A percentile compares a stretch with the other conserved stretches of the same genome.
Conservation (phyloP, 306 rosid species). For the Medicago ruthenica region DNA sequence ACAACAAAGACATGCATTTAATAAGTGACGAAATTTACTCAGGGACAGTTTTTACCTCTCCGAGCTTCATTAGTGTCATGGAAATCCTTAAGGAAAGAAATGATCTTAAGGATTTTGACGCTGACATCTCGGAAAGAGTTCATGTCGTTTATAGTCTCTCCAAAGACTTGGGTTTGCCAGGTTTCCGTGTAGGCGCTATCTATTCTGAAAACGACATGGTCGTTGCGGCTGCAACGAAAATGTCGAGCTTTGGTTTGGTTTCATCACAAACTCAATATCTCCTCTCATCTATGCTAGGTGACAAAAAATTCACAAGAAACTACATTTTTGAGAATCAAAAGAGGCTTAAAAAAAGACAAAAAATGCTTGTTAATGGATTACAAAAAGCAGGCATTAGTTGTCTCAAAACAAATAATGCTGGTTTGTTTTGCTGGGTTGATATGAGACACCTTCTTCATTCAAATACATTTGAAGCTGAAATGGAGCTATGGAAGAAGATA, state of each 20-base stretch:
- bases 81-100: slow-evolving; percentile 66
- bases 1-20: slow-evolving; percentile 64
- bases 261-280: slow-evolving; percentile 88
- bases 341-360: slow-evolving; percentile 64
- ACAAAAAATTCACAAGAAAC: slow-evolving; percentile 66
- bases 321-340: slow-evolving; percentile 68
- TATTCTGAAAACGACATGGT: slow-evolving; percentile 71
- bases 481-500: slow-evolving; percentile 83
- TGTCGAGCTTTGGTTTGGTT: slow-evolving; percentile 87
- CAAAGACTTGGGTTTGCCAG: slow-evolving; percentile 88
- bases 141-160: slow-evolving; percentile 85
- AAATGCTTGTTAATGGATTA: slow-evolving; percentile 60
- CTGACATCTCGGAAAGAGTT: slow-evolving; percentile 54
- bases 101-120: slow-evolving; percentile 17
- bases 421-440: slow-evolving; percentile 85
- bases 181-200: slow-evolving; percentile 82
- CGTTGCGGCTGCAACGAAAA: slow-evolving; percentile 73
- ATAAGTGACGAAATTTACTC: slow-evolving; percentile 91
- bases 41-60: slow-evolving; percentile 75
- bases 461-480: slow-evolving; percentile 76
- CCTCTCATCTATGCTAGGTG: slow-evolving; percentile 76
- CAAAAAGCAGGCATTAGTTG: slow-evolving; percentile 62
- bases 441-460: slow-evolving; percentile 70
- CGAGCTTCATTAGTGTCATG: slow-evolving; percentile 70
- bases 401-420: slow-evolving; percentile 77